A percentile compares a stretch with the other conserved stretches of the same genome.
Conservation (phyloP, 306 rosid species). For the Herpetospermum pedunculosum region DNA sequence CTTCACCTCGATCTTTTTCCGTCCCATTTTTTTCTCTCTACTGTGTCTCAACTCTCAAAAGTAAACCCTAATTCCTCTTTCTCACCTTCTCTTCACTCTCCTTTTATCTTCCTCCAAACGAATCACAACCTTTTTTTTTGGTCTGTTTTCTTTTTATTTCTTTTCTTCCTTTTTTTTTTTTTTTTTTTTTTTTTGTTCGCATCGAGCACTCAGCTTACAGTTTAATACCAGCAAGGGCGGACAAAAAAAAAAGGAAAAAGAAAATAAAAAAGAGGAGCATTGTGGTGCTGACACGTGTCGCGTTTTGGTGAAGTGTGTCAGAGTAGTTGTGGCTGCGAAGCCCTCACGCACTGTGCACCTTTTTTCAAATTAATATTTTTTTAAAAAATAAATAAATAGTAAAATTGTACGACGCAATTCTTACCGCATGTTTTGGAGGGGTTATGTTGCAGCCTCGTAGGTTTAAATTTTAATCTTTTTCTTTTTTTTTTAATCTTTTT, state of each 20-base stretch:
- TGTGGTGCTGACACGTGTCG: neutral
- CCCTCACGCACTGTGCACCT: neutral
- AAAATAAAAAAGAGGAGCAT: neutral
- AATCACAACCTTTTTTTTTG: neutral
- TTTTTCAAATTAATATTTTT: neutral
- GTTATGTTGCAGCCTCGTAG: neutral
- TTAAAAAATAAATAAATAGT: neutral
- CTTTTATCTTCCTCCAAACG: neutral
- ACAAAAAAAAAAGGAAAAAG: neutral
- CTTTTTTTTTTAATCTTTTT: too few species aligned
- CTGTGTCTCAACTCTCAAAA: neutral
- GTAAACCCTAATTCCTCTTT: neutral
- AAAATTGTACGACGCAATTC: neutral
- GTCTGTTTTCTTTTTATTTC: neutral
- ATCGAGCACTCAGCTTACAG: neutral
- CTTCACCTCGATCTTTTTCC: constrained; percentile 8
- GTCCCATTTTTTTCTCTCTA: neutral
- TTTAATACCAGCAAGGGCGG: neutral
- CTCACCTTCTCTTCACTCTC: neutral
- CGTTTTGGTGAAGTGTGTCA: neutral
- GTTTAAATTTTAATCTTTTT: neutral
- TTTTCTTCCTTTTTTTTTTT: neutral
- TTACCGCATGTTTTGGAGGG: neutral
- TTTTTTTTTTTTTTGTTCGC: neutral
- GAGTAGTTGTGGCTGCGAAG: neutral